These are phyloP conservation scores for Petasospora rhodanensis DNA, from an alignment of 1,139 yeast genomes.

Conservation along the genomic window DNA sequence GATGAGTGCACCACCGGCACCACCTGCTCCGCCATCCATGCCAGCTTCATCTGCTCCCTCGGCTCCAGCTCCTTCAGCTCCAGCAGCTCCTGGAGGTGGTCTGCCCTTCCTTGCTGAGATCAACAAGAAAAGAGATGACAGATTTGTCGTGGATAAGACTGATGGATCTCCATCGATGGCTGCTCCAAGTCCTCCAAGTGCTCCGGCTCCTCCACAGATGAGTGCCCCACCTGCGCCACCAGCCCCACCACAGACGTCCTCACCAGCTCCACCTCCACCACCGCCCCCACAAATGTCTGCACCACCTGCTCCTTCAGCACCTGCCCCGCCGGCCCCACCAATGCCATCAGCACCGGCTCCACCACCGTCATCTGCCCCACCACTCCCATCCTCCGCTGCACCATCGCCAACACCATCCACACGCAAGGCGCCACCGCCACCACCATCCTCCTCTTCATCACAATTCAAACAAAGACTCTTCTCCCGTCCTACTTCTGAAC, in stretches of 20 bases:
- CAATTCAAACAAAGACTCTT: conserved; percentile 22
- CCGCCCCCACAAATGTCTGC: conserved; percentile 21
- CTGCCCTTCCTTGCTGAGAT: conserved; percentile 47
- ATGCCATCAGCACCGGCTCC: conserved; percentile 23
- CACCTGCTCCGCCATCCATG: conserved; percentile 12
- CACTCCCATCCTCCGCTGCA: conserved; percentile 20
- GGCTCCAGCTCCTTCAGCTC: conserved; percentile 18
- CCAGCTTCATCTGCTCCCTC: conserved; percentile 25
- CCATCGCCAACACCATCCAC: conserved; percentile 9
- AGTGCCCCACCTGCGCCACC: conserved; percentile 32
- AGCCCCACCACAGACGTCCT: conserved; percentile 17
- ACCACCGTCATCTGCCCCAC: conserved; percentile 30
- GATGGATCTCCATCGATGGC: too few relatives aligned
- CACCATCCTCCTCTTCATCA: conserved; percentile 17
- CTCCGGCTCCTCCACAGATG: conserved; percentile 14
- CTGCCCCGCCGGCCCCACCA: conserved; percentile 8
- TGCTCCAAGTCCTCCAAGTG: conserved; percentile 21
- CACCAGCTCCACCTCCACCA: conserved; percentile 23
- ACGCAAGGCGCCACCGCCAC: conserved; percentile 9
- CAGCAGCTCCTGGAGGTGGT: conserved; percentile 23
- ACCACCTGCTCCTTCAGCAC: conserved; percentile 15
- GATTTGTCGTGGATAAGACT: conserved; percentile 35
- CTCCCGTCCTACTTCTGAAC: conserved; percentile 4
- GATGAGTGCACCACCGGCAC: conserved; percentile 4
- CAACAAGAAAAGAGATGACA: conserved; percentile 41